Conservation (phyloP, 2,329 filamentous ascomycete genomes). For the Immersiporthe knoxdaviesiana region DNA sequence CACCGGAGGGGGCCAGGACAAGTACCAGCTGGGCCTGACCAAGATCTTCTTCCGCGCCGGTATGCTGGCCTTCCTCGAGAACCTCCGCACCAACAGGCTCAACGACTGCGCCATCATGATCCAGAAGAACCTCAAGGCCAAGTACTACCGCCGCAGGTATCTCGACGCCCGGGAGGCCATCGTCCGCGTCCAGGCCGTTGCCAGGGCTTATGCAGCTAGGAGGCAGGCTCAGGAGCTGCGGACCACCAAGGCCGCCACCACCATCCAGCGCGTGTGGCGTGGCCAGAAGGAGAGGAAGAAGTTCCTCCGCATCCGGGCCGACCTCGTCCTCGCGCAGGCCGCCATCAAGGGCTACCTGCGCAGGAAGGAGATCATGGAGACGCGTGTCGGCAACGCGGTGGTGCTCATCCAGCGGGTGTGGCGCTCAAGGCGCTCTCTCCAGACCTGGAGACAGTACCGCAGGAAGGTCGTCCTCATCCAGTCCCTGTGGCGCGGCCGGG, state of each 20-base stretch:
- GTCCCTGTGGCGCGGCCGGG: slow-evolving; percentile 86
- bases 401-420: slow-evolving; percentile 88
- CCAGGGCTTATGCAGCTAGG: slow-evolving; percentile 78
- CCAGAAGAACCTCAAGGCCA: slow-evolving; percentile 95
- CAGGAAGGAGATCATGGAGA: slow-evolving; percentile 91
- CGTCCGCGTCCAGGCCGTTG: slow-evolving; percentile 76
- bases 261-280: slow-evolving; percentile 93
- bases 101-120: slow-evolving; percentile 97
- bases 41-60: slow-evolving; percentile 99
- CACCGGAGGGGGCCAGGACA: slow-evolving; percentile 77
- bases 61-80: slow-evolving; percentile 98
- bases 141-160: slow-evolving; percentile 92
- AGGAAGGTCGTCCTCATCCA: slow-evolving; percentile 88
- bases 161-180: slow-evolving; percentile 84
- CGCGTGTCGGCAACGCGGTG: slow-evolving; percentile 88
- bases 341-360: slow-evolving; percentile 89
- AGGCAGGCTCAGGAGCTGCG: slow-evolving; percentile 79
- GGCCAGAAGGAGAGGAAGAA: slow-evolving; percentile 86
- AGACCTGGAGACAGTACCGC: slow-evolving; percentile 84
- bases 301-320: slow-evolving; percentile 77
- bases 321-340: slow-evolving; percentile 87
- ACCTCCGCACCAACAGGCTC: slow-evolving; percentile 84
- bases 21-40: slow-evolving; percentile 95
- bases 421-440: slow-evolving; percentile 78
- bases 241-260: slow-evolving; percentile 83